A percentile compares a stretch with the other conserved stretches of the same genome.
Conservation (phyloP, 2,329 filamentous ascomycete species). For the Phoma herbarum region DNA sequence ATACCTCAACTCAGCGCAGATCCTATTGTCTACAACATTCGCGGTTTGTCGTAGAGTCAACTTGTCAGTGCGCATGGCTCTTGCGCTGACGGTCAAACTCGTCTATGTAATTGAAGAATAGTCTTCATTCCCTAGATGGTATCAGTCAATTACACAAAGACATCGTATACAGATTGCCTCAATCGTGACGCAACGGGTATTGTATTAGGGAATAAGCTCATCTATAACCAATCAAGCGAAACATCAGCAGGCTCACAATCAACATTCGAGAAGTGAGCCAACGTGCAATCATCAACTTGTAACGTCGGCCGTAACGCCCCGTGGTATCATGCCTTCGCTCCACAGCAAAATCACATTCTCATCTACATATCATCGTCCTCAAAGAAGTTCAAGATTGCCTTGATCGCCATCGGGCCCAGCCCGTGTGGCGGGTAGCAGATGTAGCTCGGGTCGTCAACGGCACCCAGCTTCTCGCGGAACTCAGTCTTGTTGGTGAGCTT, state of each 20-base stretch:
- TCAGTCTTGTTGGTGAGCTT: slow-evolving; percentile 84
- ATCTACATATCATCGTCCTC: slow-evolving; percentile 61
- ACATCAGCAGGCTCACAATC: slow-evolving; percentile 7
- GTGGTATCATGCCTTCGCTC: slow-evolving; percentile 29
- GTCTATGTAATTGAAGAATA: neutral
- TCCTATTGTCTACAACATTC: neutral
- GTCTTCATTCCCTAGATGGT: neutral
- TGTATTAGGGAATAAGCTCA: slow-evolving; percentile 18
- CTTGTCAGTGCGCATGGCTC: neutral
- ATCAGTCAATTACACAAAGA: neutral
- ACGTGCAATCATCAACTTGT: slow-evolving; percentile 18
- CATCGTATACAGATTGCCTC: neutral
- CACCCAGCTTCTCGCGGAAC: slow-evolving; percentile 91
- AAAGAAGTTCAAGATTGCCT: slow-evolving; percentile 90
- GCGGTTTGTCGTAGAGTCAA: neutral
- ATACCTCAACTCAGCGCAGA: neutral
- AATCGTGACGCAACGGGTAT: slow-evolving; percentile 14
- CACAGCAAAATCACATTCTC: slow-evolving; percentile 18
- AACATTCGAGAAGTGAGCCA: slow-evolving; percentile 5
- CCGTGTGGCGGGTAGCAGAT: slow-evolving; percentile 91
- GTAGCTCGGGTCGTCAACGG: slow-evolving; percentile 82
- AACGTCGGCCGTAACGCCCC: slow-evolving; percentile 23
- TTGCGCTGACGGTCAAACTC: neutral
- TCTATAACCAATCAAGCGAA: slow-evolving; percentile 18
- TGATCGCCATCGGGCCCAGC: slow-evolving; percentile 80